phyloP scores from a whole-genome alignment of 2,329 filamentous ascomycete genomes.

The Pyrenochaeta sp. region DNA sequence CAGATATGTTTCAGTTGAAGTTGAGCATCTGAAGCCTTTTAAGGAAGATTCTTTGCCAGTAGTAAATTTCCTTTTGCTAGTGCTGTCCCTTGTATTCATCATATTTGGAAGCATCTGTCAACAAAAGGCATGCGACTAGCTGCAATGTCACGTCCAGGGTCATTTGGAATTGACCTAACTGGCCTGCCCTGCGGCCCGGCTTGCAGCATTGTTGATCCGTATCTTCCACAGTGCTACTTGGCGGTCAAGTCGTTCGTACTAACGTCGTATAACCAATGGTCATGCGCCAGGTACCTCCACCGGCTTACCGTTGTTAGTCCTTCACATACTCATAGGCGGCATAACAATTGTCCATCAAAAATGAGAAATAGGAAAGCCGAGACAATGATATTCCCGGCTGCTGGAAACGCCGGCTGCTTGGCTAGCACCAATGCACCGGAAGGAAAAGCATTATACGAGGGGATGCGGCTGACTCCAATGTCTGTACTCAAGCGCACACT shows the following conservation, averaged over 20 bases:
- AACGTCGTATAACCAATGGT: slow-evolving; percentile 15
- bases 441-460: slow-evolving; percentile 1
- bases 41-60: background rate
- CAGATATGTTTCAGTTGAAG: background rate
- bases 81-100: background rate
- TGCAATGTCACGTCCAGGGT: slow-evolving; percentile 1
- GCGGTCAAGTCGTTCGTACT: slow-evolving; percentile 3
- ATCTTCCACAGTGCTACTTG: slow-evolving; percentile 4
- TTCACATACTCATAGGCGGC: background rate
- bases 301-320: background rate
- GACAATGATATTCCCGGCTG: background rate
- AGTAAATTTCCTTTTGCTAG: background rate
- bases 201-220: background rate
- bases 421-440: background rate
- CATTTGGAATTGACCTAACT: background rate
- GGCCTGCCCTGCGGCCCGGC: background rate
- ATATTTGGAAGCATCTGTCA: background rate
- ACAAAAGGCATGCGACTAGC: background rate
- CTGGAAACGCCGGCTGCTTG: background rate
- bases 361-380: slow-evolving; percentile 6
- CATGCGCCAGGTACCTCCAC: background rate
- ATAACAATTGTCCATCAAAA: background rate
- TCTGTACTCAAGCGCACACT: background rate
- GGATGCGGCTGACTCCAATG: background rate
- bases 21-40: background rate